phyloP scores from a whole-genome alignment of 2,329 filamentous ascomycete species.

The Ophiocordyceps robertsii region DNA sequence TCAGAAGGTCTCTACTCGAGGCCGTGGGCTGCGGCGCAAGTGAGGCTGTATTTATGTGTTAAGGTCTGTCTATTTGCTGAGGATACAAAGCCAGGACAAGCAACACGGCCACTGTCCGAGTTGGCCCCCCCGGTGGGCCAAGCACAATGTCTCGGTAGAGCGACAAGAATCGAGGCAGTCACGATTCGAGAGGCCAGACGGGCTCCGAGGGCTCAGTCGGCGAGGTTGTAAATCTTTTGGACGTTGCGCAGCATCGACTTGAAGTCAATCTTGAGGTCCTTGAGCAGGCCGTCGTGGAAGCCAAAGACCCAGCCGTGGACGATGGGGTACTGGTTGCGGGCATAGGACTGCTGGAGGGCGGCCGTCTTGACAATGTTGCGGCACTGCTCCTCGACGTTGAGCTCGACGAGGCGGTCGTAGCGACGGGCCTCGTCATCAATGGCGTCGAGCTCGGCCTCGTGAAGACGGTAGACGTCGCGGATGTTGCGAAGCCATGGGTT shows the following conservation, averaged over 20 bases:
- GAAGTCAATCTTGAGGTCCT: constrained; percentile 50
- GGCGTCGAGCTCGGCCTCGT: constrained; percentile 56
- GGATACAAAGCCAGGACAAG: no score
- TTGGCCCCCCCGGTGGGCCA: no score
- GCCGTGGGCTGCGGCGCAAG: no score
- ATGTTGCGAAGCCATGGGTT: constrained; percentile 67
- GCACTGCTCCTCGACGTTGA: constrained; percentile 71
- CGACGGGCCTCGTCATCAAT: constrained; percentile 44
- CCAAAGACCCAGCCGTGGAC: constrained; percentile 66
- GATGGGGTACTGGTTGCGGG: constrained; percentile 49
- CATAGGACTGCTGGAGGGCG: constrained; percentile 60
- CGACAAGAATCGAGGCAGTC: no score
- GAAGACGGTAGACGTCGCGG: constrained; percentile 58
- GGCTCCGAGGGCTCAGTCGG: constrained; percentile 9
- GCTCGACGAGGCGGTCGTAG: constrained; percentile 62
- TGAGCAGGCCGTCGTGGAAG: constrained; percentile 52
- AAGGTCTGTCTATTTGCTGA: no score
- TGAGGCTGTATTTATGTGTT: no score
- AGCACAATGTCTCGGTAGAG: no score
- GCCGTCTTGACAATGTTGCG: constrained; percentile 69
- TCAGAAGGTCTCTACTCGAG: no score
- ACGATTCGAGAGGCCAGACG: no score
- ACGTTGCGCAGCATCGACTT: constrained; percentile 40
- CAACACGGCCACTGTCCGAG: no score
- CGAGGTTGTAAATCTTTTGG: constrained; percentile 52